Evolutionary conservation across 352 stramenopile genomes (phyloP).

Genomic region (Peronospora destructor): DNA sequence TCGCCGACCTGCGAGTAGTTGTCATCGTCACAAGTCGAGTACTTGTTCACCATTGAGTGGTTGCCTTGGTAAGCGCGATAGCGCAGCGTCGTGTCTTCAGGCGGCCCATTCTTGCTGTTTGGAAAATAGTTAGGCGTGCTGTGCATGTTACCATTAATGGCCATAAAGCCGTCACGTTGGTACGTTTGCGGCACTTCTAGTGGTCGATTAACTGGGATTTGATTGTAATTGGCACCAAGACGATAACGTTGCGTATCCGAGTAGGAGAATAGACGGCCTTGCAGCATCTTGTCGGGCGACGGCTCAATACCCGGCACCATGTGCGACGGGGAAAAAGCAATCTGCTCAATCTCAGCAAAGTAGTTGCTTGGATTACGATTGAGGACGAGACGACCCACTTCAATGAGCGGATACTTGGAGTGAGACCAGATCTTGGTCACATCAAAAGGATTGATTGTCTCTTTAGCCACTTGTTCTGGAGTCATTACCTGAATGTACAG

Average conservation of each 20-base stretch:
- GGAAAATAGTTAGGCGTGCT: constrained; percentile 83
- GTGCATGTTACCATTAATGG: constrained; percentile 66
- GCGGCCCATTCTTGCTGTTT: constrained; percentile 67
- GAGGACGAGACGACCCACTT: constrained; percentile 84
- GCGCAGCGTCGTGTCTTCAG: constrained; percentile 23
- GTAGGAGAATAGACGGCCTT: constrained; percentile 87
- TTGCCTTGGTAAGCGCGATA: constrained; percentile 35
- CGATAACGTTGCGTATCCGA: constrained; percentile 83
- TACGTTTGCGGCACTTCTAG: constrained; percentile 70
- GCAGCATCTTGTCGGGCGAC: constrained; percentile 83
- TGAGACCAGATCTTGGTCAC: constrained; percentile 92
- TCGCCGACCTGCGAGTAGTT: constrained; percentile 83
- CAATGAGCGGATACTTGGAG: constrained; percentile 71
- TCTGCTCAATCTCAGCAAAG: constrained; percentile 90
- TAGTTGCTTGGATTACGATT: constrained; percentile 91
- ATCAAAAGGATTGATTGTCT: constrained; percentile 87
- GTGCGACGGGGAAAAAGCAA: constrained; percentile 87
- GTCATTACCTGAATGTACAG: constrained; percentile 91
- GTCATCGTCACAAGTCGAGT: constrained; percentile 81
- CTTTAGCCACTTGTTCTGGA: constrained; percentile 46
- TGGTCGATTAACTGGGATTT: constrained; percentile 85
- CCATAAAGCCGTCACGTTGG: constrained; percentile 81
- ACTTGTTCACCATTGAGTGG: constrained; percentile 43
- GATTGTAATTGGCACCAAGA: constrained; percentile 85
- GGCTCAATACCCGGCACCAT: constrained; percentile 89